These are phyloP conservation scores for Teratosphaeria pseudoeucalypti DNA, from an alignment of 2,329 filamentous ascomycete species.

Conservation along the genomic window DNA sequence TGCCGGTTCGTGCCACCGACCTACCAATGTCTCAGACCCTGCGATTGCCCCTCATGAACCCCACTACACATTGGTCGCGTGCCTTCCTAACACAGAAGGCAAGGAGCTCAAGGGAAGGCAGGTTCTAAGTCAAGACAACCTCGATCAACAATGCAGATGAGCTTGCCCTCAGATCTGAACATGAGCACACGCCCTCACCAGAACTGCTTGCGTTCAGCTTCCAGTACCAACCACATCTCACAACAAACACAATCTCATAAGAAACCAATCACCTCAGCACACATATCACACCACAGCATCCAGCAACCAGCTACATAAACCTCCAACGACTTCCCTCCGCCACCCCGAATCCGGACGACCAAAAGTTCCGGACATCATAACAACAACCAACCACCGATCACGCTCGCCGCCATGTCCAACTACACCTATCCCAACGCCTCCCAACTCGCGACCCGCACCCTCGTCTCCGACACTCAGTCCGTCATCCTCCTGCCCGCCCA, in stretches of 20 bases:
- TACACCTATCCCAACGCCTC: conserved; percentile 13
- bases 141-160: neutral
- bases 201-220: neutral
- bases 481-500: conserved; percentile 8
- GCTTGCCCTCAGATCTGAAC: neutral
- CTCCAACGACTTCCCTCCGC: neutral
- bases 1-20: neutral
- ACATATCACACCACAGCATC: neutral
- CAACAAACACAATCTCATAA: neutral
- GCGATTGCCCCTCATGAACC: neutral
- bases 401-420: conserved; percentile 1
- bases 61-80: neutral
- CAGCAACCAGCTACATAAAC: neutral
- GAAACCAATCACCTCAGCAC: neutral
- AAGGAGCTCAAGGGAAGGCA: neutral
- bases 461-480: conserved; percentile 11
- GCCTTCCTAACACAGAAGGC: neutral
- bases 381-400: conserved; percentile 2
- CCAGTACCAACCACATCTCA: neutral
- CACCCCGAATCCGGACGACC: neutral
- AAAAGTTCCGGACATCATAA: neutral
- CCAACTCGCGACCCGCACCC: conserved; percentile 12
- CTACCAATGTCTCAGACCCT: neutral
- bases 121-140: neutral
- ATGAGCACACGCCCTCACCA: neutral